Base-by-base conservation (phyloP, 352 stramenopile genomes). In the Phytophthora megakarya region DNA sequence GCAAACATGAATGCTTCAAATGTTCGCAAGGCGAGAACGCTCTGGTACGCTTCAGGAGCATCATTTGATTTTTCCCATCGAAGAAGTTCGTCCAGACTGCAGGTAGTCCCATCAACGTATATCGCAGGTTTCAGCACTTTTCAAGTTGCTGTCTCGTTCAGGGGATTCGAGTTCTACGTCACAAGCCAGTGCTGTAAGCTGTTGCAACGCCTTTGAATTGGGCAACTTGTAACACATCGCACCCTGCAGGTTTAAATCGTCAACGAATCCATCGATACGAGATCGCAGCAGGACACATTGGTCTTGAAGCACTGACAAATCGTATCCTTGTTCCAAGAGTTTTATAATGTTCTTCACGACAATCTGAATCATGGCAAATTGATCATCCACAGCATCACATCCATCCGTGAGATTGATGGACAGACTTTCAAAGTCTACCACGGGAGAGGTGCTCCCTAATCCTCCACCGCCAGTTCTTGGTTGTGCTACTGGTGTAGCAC, bases 401-500 rank as follows among this genome's bases (percentile, higher is more conserved):
- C 47, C 59, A 51, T 49, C 35, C 44, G 37, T 45, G 7, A 73
- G 1, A 26, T 48, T 38, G 10, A 60, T 28, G 3, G 32, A 26
- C 8, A 22, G 10, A 57, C 21, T 9, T 35, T 35, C 13, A 3
- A 35, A 5, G 30, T 35, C 30, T 18, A 70, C 60, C 18, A 65
- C 59, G 15, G 74, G 59, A 2, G 70, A 59, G 1, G 78, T 59
- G 15, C 68, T 43, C 22, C 80, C 82, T 47, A 89, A 89, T 8
- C 72, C 73, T 44, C 80, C 79, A 70, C 70, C 77, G 33, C 70
- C 44, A 63, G 55, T 72, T 21, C 77, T 60, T 26, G 66, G 67
- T 13, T 77, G 67, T 19, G 76, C 44, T 38, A 67, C 66, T 47
- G 67, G 53, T 33, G 78, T 44, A 15, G 64, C 30, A 35, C 3